These are phyloP conservation scores for Auriculariales sp. DNA, from an alignment of 768 basidiomycete species.

Conservation along the genomic window DNA sequence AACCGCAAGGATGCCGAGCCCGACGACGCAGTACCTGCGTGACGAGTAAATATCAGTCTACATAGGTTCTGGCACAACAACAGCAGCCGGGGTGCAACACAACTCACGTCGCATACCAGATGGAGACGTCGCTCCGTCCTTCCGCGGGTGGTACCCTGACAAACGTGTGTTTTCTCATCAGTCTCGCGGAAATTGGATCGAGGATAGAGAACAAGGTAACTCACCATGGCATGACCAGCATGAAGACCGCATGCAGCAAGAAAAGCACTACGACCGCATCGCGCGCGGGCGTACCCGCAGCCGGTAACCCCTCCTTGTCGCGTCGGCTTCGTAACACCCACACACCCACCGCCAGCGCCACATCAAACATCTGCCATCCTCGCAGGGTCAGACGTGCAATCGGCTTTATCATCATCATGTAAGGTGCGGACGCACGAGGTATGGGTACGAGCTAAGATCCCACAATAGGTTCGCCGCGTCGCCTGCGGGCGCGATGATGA, in stretches of 20 bases:
- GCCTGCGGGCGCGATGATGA: slow-evolving; percentile 22
- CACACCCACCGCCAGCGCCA: slow-evolving; percentile 16
- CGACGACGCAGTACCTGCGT: slow-evolving; percentile 16
- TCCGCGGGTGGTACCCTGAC: slow-evolving; percentile 14
- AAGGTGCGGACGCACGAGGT: slow-evolving; percentile 20
- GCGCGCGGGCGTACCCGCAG: slow-evolving; percentile 11
- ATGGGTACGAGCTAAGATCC: slow-evolving; percentile 25
- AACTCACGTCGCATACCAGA: slow-evolving; percentile 16
- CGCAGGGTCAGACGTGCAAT: neutral
- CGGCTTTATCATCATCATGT: neutral
- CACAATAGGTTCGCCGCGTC: slow-evolving; percentile 24
- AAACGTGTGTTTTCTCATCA: neutral
- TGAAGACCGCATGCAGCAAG: slow-evolving; percentile 13
- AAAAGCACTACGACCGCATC: slow-evolving; percentile 12
- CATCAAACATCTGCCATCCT: slow-evolving; percentile 13
- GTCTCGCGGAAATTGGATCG: neutral
- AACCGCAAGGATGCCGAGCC: slow-evolving; percentile 14
- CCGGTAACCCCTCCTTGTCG: slow-evolving; percentile 10
- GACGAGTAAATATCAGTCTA: neutral
- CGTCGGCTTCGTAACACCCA: slow-evolving; percentile 18
- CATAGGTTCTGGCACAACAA: too few relatives aligned
- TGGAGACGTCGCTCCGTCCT: slow-evolving; percentile 17
- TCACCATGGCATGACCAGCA: slow-evolving; percentile 21
- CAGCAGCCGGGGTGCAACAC: neutral
- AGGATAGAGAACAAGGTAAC: slow-evolving; percentile 7